Conservation (phyloP, 2,329 filamentous ascomycete species). For the Aspergillus glaucus region DNA sequence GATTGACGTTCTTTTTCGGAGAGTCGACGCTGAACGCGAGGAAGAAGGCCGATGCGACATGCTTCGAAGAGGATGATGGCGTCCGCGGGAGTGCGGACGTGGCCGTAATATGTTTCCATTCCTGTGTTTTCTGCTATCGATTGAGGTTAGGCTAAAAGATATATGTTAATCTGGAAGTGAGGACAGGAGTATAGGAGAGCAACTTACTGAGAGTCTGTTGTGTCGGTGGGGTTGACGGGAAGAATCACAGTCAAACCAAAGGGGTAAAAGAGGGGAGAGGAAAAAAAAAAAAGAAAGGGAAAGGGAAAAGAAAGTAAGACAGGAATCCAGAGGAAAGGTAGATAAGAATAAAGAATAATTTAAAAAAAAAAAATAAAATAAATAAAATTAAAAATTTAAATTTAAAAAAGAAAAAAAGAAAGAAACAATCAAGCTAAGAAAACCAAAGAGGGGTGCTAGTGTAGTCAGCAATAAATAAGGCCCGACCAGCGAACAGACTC, state of each 20-base stretch:
- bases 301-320: constrained; percentile 13
- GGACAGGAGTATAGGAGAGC: no score
- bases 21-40: constrained; percentile 82
- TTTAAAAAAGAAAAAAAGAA: constrained; percentile 4
- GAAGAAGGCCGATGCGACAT: constrained; percentile 79
- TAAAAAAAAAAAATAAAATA: constrained; percentile 3
- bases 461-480: constrained; percentile 1
- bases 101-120: constrained; percentile 97
- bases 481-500: background rate
- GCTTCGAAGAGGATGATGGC: constrained; percentile 99
- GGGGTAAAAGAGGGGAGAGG: constrained; percentile 6
- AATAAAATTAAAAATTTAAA: no score
- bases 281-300: constrained; percentile 6
- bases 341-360: constrained; percentile 2
- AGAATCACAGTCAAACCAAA: constrained; percentile 7
- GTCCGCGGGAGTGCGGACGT: constrained; percentile 90
- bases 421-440: constrained; percentile 2
- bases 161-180: background rate
- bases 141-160: background rate
- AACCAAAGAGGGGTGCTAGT: background rate
- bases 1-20: constrained; percentile 97
- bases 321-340: constrained; percentile 1
- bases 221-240: constrained; percentile 1
- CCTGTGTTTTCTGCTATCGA: constrained; percentile 3
- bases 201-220: no score